These are phyloP conservation scores for Roridomyces roridus DNA, from an alignment of 768 basidiomycete genomes.

Conservation along the genomic window DNA sequence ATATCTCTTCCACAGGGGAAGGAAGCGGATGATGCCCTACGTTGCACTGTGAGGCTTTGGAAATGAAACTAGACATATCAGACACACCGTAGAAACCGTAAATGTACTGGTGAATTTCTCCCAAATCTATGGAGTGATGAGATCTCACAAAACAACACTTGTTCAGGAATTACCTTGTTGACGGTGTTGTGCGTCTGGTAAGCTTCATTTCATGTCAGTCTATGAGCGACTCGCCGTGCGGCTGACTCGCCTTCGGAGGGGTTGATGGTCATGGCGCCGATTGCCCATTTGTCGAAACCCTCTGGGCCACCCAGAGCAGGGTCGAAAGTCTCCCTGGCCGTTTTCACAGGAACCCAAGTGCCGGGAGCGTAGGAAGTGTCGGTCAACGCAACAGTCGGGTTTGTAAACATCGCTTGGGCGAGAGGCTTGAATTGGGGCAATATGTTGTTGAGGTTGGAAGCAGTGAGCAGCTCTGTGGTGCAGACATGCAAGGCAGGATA, in stretches of 20 bases:
- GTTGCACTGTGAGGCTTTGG: background rate
- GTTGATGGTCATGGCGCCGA: conserved; percentile 66
- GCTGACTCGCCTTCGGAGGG: conserved; percentile 50
- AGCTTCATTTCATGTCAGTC: conserved; percentile 36
- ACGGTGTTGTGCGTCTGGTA: conserved; percentile 77
- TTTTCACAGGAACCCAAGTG: conserved; percentile 60
- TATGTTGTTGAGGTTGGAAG: conserved; percentile 45
- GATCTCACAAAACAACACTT: no score
- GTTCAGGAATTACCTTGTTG: conserved; percentile 52
- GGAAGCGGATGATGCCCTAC: conserved; percentile 54
- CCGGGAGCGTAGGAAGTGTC: conserved; percentile 48
- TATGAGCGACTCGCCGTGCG: background rate
- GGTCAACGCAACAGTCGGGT: conserved; percentile 41
- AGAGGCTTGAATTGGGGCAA: conserved; percentile 63
- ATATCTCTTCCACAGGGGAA: conserved; percentile 66
- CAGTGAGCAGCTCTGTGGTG: conserved; percentile 43
- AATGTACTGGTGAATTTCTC: conserved; percentile 69
- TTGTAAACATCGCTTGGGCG: conserved; percentile 35
- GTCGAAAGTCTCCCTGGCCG: conserved; percentile 61
- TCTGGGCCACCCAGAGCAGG: conserved; percentile 59
- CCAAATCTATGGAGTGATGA: conserved; percentile 89
- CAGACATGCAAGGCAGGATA: conserved; percentile 69
- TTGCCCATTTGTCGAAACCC: conserved; percentile 74
- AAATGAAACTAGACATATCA: background rate
- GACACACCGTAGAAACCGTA: conserved; percentile 50